A percentile compares a stretch with the other conserved stretches of the same genome.
phyloP scores from a whole-genome alignment of 768 basidiomycete species.

The Serendipita sp. region DNA sequence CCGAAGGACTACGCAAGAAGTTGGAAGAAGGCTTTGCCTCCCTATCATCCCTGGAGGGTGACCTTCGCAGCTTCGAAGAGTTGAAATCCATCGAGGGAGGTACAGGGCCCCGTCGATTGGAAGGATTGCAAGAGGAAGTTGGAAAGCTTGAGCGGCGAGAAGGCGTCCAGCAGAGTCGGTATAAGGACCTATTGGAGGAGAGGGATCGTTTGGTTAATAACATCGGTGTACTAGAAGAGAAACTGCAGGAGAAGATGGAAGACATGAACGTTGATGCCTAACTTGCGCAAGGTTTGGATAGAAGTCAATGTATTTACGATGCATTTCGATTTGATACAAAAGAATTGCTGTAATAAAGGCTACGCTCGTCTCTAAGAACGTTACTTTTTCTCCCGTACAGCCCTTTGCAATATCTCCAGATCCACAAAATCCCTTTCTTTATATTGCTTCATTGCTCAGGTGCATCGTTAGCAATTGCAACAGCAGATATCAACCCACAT shows the following conservation, averaged over 20 bases:
- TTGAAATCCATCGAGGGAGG: conserved; percentile 57
- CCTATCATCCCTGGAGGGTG: conserved; percentile 46
- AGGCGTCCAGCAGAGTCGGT: conserved; percentile 58
- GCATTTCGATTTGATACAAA: not conserved
- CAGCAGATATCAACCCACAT: no score
- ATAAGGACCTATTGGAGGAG: conserved; percentile 68
- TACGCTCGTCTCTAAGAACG: not conserved
- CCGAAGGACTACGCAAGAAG: conserved; percentile 45
- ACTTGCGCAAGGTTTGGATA: no score
- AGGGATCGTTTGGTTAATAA: conserved; percentile 41
- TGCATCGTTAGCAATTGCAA: not conserved
- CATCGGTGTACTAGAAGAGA: conserved; percentile 59
- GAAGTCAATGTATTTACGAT: not conserved
- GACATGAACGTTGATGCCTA: conserved; percentile 38
- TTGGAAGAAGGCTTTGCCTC: conserved; percentile 53
- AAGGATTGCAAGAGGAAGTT: conserved; percentile 75
- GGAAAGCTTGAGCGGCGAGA: conserved; percentile 64
- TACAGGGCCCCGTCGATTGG: conserved; percentile 61
- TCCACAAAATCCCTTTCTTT: not conserved
- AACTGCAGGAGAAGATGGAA: conserved; percentile 72
- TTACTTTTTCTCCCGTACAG: not conserved
- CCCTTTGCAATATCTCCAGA: not conserved
- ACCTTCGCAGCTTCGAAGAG: conserved; percentile 63
- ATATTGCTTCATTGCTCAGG: not conserved
- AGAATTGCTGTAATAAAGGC: not conserved